Evolutionary conservation across 176 grass and related monocot genomes (phyloP).

Genomic region (Rhynchospora pubera): DNA sequence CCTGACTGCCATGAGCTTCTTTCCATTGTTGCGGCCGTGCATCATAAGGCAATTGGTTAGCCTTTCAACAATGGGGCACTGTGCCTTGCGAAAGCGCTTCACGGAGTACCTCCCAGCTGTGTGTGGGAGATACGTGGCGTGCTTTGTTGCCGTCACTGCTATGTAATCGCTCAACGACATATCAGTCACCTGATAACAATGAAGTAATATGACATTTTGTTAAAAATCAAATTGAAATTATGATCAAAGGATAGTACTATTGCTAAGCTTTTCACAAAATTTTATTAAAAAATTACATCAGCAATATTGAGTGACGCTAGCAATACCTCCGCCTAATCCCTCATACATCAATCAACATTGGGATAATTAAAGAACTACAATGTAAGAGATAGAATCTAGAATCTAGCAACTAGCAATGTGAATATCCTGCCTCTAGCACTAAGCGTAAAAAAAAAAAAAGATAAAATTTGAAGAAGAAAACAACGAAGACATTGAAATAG

Average conservation of each 20-base stretch:
- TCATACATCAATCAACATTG: neutral
- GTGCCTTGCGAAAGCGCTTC: conserved; percentile 85
- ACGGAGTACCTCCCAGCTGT: conserved; percentile 69
- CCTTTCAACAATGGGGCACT: conserved; percentile 82
- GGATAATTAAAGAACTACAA: neutral
- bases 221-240: neutral
- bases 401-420: no score
- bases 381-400: neutral
- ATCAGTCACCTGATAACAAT: conserved; percentile 51
- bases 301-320: neutral
- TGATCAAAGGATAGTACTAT: neutral
- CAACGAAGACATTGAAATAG: neutral
- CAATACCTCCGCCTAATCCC: neutral
- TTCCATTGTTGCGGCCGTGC: conserved; percentile 87
- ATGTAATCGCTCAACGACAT: conserved; percentile 75
- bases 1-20: conserved; percentile 74
- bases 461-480: neutral
- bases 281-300: neutral
- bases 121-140: conserved; percentile 71
- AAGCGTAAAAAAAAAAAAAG: neutral
- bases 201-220: neutral
- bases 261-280: neutral
- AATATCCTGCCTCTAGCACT: neutral
- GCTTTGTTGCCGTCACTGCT: conserved; percentile 53
- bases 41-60: conserved; percentile 95